These are phyloP conservation scores for Phytophthora tubulina DNA, from an alignment of 352 stramenopile species.

Conservation along the genomic window DNA sequence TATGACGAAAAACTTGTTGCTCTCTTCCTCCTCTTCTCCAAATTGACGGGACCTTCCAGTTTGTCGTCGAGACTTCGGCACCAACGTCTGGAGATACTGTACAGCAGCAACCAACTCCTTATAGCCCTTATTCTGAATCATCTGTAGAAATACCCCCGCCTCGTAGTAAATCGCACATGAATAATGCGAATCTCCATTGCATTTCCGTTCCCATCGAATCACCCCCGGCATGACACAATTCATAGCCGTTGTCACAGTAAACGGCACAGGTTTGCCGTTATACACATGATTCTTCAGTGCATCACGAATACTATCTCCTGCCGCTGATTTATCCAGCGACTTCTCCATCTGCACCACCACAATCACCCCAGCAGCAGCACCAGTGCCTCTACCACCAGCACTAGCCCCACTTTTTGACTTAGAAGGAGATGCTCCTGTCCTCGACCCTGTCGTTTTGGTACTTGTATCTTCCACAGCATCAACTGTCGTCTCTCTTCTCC, in stretches of 20 bases:
- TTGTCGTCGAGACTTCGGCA: conserved; percentile 11
- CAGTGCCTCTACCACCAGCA: conserved; percentile 1
- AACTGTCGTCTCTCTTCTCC: not conserved
- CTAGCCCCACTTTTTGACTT: not conserved
- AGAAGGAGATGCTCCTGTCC: conserved; percentile 3
- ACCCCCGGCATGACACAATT: conserved; percentile 41
- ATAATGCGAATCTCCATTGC: conserved; percentile 17
- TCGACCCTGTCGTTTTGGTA: conserved; percentile 4
- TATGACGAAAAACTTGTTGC: conserved; percentile 56
- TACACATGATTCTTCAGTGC: conserved; percentile 62
- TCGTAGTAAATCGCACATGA: conserved; percentile 55
- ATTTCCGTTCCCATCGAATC: conserved; percentile 50
- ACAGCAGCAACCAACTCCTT: conserved; percentile 44
- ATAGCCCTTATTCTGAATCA: conserved; percentile 53
- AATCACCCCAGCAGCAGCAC: conserved; percentile 16
- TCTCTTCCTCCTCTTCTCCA: conserved; percentile 29
- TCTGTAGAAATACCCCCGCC: conserved; percentile 49
- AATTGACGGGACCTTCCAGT: not conserved
- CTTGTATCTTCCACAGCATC: not conserved
- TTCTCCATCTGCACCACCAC: conserved; percentile 56
- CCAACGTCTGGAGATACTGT: conserved; percentile 40
- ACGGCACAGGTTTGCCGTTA: conserved; percentile 63
- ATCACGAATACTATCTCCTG: conserved; percentile 46
- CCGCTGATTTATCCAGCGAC: conserved; percentile 47
- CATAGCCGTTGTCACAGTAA: conserved; percentile 44